Evolutionary conservation across 1,284 basidiomycete genomes (phyloP).

Genomic region (Porodaedalea pini): DNA sequence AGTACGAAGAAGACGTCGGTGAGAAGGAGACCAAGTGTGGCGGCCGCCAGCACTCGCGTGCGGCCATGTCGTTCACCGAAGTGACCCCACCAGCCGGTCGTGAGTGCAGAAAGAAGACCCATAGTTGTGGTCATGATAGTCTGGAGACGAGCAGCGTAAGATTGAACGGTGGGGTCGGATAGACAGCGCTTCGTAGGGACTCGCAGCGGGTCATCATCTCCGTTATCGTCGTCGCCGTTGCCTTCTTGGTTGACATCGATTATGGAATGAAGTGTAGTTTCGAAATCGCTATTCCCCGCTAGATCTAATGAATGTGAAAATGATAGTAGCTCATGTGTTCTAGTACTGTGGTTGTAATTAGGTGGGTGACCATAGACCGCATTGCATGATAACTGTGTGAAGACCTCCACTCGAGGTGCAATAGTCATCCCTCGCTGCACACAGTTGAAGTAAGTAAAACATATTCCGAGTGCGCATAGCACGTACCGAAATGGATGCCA

Average conservation of each 20-base stretch:
- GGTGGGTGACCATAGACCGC: conserved; percentile 39
- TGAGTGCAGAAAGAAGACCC: conserved; percentile 80
- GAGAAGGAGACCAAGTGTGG: conserved; percentile 69
- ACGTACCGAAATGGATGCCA: conserved; percentile 62
- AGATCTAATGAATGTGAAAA: conserved; percentile 19
- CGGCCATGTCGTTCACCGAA: conserved; percentile 79
- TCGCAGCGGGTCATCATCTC: conserved; percentile 40
- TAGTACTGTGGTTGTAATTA: conserved; percentile 40
- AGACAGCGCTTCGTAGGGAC: conserved; percentile 52
- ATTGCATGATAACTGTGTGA: conserved; percentile 71
- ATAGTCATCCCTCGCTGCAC: conserved; percentile 73
- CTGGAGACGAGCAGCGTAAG: conserved; percentile 64
- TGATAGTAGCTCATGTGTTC: conserved; percentile 22
- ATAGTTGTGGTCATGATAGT: conserved; percentile 70
- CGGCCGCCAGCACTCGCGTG: conserved; percentile 67
- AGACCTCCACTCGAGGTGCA: conserved; percentile 72
- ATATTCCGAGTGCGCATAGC: not conserved
- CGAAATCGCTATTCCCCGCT: not conserved
- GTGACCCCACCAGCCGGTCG: conserved; percentile 86
- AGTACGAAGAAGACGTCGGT: conserved; percentile 79
- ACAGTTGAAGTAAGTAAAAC: conserved; percentile 12
- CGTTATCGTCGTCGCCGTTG: conserved; percentile 38
- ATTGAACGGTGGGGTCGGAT: conserved; percentile 61
- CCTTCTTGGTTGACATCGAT: conserved; percentile 25
- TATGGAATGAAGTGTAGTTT: conserved; percentile 15